These are phyloP conservation scores for Patellaria atrata DNA, from an alignment of 495 filamentous ascomycete species.

Conservation along the genomic window DNA sequence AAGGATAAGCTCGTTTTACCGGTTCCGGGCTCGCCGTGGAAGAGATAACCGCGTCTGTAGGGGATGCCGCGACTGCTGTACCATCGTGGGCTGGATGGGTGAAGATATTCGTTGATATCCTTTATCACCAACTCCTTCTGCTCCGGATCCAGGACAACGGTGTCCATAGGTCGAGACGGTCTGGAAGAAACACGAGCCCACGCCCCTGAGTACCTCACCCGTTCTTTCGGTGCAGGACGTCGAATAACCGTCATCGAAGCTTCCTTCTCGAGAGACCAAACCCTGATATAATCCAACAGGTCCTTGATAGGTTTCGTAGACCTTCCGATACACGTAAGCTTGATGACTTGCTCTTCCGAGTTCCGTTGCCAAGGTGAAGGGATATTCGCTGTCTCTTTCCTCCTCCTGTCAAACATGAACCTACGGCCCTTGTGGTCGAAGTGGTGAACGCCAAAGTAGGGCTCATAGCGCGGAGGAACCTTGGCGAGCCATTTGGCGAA, in stretches of 20 bases:
- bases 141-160: conserved; percentile 62
- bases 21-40: conserved; percentile 29
- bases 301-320: conserved; percentile 47
- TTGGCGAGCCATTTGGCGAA: conserved; percentile 33
- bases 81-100: conserved; percentile 54
- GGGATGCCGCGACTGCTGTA: conserved; percentile 52
- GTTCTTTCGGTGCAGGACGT: conserved; percentile 30
- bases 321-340: conserved; percentile 34
- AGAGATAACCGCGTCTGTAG: conserved; percentile 30
- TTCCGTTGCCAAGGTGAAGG: not conserved
- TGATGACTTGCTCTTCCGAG: conserved; percentile 31
- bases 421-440: conserved; percentile 28
- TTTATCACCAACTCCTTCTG: conserved; percentile 58
- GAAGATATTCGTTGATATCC: conserved; percentile 83
- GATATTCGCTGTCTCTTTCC: conserved; percentile 4
- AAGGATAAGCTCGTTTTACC: conserved; percentile 34
- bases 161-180: conserved; percentile 64
- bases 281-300: conserved; percentile 39
- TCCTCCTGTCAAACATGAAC: conserved; percentile 14
- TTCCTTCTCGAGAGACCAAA: conserved; percentile 20
- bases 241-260: conserved; percentile 36
- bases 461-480: conserved; percentile 34
- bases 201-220: conserved; percentile 25
- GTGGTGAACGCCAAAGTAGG: conserved; percentile 31
- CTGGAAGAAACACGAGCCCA: conserved; percentile 56